These are phyloP conservation scores for Epichloe baconii DNA, from an alignment of 2,329 filamentous ascomycete genomes.

Conservation along the genomic window DNA sequence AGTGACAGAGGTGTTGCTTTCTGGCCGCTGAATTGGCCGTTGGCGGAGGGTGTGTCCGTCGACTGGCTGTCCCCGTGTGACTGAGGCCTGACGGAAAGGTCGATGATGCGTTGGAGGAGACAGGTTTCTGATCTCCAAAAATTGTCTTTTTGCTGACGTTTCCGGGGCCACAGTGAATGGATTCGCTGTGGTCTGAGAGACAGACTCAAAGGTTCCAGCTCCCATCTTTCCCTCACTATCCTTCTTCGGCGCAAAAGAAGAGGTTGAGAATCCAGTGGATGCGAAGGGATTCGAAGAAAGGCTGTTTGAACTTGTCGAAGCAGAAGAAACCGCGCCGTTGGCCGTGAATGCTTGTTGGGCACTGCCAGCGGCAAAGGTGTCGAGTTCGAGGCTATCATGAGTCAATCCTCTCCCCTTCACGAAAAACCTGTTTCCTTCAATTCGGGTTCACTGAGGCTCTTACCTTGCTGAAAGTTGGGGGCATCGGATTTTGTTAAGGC, in stretches of 20 bases:
- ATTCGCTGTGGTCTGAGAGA: constrained; percentile 3
- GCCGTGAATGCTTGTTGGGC: not conserved
- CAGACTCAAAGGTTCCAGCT: not conserved
- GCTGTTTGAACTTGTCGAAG: not conserved
- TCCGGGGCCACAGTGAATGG: constrained; percentile 11
- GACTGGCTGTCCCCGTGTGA: not conserved
- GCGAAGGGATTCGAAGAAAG: not conserved
- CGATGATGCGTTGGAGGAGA: not conserved
- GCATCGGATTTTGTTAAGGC: not conserved
- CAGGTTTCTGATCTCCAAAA: constrained; percentile 4
- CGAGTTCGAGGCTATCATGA: constrained; percentile 3
- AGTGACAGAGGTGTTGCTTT: not conserved
- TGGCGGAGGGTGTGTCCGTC: not conserved
- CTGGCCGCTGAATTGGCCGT: not conserved
- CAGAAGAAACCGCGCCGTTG: constrained; percentile 4
- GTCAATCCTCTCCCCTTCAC: not conserved
- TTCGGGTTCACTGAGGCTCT: not conserved
- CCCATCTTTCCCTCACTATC: not conserved
- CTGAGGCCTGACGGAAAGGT: not conserved
- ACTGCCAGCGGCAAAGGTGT: not conserved
- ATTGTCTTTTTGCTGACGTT: constrained; percentile 9
- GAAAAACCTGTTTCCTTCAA: not conserved
- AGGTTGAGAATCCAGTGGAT: not conserved
- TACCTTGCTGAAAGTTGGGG: not conserved
- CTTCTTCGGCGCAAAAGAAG: not conserved